Percentiles rank a stretch among this genome's conserved stretches.
Conservation (phyloP, 2,329 filamentous ascomycete genomes). For the Phoma herbarum region DNA sequence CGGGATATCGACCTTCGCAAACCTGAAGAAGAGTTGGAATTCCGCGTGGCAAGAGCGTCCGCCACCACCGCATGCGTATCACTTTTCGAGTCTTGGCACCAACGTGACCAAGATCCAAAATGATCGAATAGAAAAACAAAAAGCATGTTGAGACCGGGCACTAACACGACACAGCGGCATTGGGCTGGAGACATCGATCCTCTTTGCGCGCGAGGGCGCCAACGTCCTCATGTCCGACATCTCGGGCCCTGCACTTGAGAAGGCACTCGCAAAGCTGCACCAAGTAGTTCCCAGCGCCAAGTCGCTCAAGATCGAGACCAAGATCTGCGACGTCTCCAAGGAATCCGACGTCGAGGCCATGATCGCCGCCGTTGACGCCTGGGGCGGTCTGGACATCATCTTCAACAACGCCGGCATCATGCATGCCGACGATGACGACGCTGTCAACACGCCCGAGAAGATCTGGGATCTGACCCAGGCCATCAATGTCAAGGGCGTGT, state of each 20-base stretch:
- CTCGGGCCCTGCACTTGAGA: slow-evolving; percentile 78
- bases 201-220: slow-evolving; percentile 89
- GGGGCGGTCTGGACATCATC: slow-evolving; percentile 89
- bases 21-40: background rate
- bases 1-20: background rate
- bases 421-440: slow-evolving; percentile 74
- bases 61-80: background rate
- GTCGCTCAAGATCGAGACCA: slow-evolving; percentile 65
- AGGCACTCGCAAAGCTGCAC: slow-evolving; percentile 77
- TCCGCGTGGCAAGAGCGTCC: slow-evolving; percentile 2
- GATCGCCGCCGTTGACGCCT: slow-evolving; percentile 77
- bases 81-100: slow-evolving; percentile 5
- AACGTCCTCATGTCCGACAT: slow-evolving; percentile 87
- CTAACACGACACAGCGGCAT: slow-evolving; percentile 72
- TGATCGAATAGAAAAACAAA: background rate
- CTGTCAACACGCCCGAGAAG: slow-evolving; percentile 82
- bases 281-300: slow-evolving; percentile 69
- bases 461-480: slow-evolving; percentile 95
- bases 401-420: slow-evolving; percentile 99
- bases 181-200: slow-evolving; percentile 88
- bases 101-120: background rate
- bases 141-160: background rate
- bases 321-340: slow-evolving; percentile 82
- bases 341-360: slow-evolving; percentile 79
- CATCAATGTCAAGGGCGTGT: slow-evolving; percentile 98